These are phyloP conservation scores for Fusarium pseudonygamai DNA, from an alignment of 2,329 filamentous ascomycete genomes.

Conservation along the genomic window DNA sequence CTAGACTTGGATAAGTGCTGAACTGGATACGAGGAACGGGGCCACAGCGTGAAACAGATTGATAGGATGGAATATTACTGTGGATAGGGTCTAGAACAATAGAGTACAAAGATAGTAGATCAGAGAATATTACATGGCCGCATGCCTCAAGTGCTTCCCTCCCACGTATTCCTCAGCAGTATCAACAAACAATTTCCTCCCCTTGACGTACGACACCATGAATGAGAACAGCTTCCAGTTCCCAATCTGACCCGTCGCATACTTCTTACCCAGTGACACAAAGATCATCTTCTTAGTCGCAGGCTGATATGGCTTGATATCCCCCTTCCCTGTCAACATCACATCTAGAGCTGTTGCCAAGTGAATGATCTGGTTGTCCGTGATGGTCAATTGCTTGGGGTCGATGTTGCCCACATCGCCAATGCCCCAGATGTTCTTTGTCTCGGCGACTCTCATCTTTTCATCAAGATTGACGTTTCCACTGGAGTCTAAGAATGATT, in stretches of 20 bases:
- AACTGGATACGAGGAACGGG: neutral
- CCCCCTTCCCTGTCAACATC: constrained; percentile 28
- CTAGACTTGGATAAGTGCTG: neutral
- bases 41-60: neutral
- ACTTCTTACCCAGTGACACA: constrained; percentile 40
- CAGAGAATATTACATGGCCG: constrained; percentile 35
- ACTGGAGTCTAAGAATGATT: constrained; percentile 43
- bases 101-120: neutral
- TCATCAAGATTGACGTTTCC: constrained; percentile 49
- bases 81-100: neutral
- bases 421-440: constrained; percentile 53
- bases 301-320: constrained; percentile 30
- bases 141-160: constrained; percentile 43
- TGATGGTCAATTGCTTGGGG: constrained; percentile 49
- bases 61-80: neutral
- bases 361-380: constrained; percentile 47
- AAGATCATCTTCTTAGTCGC: constrained; percentile 44
- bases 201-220: constrained; percentile 48
- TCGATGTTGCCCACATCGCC: constrained; percentile 56
- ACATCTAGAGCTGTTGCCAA: constrained; percentile 46
- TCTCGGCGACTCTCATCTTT: constrained; percentile 45
- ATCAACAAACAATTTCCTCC: constrained; percentile 47
- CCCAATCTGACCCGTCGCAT: constrained; percentile 47
- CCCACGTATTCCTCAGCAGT: constrained; percentile 44
- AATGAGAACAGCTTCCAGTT: constrained; percentile 47